These are phyloP conservation scores for Auricularia sp. DNA, from an alignment of 768 basidiomycete genomes.

Conservation along the genomic window DNA sequence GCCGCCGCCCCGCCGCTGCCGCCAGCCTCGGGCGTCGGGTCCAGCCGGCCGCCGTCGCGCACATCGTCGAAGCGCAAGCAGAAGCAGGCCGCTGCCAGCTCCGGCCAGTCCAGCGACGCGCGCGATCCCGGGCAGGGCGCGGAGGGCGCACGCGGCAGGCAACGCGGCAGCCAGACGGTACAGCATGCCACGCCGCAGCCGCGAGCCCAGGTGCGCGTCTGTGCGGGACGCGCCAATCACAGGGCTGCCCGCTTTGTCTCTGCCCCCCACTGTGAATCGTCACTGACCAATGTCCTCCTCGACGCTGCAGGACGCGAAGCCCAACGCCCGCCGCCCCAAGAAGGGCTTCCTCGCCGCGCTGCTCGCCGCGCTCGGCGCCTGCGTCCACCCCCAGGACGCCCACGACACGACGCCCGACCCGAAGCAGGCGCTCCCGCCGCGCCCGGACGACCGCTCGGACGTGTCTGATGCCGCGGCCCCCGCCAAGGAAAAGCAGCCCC, in stretches of 20 bases:
- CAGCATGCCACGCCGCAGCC: background rate
- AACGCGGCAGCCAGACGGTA: background rate
- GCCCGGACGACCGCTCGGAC: background rate
- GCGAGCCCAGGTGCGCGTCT: background rate
- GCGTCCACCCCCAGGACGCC: background rate
- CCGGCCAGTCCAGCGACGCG: background rate
- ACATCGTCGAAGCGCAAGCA: background rate
- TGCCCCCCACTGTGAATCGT: background rate
- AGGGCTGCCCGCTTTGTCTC: background rate
- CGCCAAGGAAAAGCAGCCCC: background rate
- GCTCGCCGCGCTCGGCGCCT: background rate
- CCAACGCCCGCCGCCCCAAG: background rate
- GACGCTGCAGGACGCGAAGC: background rate
- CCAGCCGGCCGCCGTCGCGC: too few species aligned
- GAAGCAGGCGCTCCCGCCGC: background rate
- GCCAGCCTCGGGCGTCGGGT: too few species aligned
- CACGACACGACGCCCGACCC: background rate
- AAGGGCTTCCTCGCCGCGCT: background rate
- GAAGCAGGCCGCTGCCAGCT: background rate
- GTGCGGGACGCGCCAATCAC: too few species aligned
- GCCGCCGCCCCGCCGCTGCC: too few species aligned
- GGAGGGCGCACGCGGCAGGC: background rate
- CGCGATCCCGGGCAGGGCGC: background rate
- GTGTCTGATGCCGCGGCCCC: background rate
- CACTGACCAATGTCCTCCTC: background rate